A percentile compares a stretch with the other conserved stretches of the same genome.
Evolutionary conservation across 2,329 filamentous ascomycete species (phyloP).

Genomic region (Bipolaris zeicola): DNA sequence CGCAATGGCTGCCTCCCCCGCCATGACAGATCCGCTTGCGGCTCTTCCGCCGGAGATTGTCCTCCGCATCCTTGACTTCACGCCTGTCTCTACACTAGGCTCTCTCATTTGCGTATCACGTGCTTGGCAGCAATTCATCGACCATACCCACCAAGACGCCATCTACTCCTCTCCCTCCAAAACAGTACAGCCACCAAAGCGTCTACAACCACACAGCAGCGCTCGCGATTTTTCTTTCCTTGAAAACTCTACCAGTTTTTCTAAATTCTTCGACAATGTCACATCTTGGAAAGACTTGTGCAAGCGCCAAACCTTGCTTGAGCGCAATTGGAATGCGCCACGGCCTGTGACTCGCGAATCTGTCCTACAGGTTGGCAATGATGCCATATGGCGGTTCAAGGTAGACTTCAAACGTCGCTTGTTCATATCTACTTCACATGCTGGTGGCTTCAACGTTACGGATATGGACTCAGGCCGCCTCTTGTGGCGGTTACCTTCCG

Average conservation of each 20-base stretch:
- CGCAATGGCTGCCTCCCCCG: not conserved
- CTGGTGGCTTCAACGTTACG: conserved; percentile 7
- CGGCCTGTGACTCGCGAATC: conserved; percentile 10
- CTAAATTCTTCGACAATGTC: conserved; percentile 7
- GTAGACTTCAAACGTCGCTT: conserved; percentile 14
- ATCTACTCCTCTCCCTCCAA: conserved; percentile 11
- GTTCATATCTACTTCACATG: conserved; percentile 13
- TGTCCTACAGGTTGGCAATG: conserved; percentile 6
- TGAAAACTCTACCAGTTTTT: conserved; percentile 9
- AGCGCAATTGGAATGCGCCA: conserved; percentile 2
- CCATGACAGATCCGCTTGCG: conserved; percentile 9
- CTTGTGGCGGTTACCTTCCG: conserved; percentile 6
- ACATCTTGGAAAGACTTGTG: conserved; percentile 13
- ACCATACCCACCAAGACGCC: conserved; percentile 6
- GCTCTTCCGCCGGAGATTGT: conserved; percentile 12
- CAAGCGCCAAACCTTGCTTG: conserved; percentile 6
- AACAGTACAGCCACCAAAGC: conserved; percentile 1
- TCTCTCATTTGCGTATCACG: conserved; percentile 7
- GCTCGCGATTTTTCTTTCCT: conserved; percentile 7
- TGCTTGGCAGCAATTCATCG: conserved; percentile 15
- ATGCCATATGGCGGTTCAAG: conserved; percentile 13
- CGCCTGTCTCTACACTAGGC: conserved; percentile 5
- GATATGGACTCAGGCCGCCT: conserved; percentile 11
- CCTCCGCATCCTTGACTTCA: conserved; percentile 15
- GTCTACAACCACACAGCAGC: not conserved